Conservation (phyloP, 345 rosid genomes). For the Microthlaspi erraticum region DNA sequence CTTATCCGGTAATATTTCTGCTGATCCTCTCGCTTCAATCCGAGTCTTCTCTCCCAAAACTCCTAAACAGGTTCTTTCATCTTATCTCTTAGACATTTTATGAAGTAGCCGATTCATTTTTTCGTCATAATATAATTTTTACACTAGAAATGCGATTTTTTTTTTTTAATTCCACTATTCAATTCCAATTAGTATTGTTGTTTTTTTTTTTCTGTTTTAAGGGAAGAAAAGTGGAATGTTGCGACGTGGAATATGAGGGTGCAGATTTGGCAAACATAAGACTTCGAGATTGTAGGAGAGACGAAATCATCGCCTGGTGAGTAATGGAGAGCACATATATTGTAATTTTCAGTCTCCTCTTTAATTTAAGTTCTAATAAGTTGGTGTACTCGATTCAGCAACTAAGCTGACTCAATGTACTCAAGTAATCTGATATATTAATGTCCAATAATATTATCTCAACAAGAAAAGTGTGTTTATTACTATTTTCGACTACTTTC, state of each 20-base stretch:
- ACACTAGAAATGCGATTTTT: too few species aligned
- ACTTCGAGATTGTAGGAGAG: conserved; percentile 53
- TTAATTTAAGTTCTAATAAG: background rate
- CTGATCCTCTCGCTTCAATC: conserved; percentile 50
- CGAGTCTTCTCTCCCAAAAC: conserved; percentile 50
- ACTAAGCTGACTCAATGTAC: conserved; percentile 1
- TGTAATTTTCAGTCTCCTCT: conserved; percentile 2
- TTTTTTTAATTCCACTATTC: background rate
- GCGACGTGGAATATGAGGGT: conserved; percentile 50
- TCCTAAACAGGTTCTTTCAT: conserved; percentile 47
- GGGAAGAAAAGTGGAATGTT: conserved; percentile 63
- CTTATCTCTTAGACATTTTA: background rate
- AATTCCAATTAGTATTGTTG: background rate
- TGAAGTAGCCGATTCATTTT: too few species aligned
- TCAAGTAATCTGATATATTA: background rate
- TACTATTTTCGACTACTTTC: too few species aligned
- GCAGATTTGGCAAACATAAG: conserved; percentile 43
- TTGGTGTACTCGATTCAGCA: conserved; percentile 9
- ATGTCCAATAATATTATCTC: conserved; percentile 2
- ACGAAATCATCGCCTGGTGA: conserved; percentile 56
- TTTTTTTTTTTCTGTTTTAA: conserved; percentile 31
- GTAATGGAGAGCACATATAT: background rate
- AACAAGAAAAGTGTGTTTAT: background rate
- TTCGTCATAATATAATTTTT: too few species aligned
- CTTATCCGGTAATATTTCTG: conserved; percentile 54